Percentiles rank a stretch among this genome's conserved stretches.
Conservation (phyloP, 116 monocot species). For the Thalassia testudinum region DNA sequence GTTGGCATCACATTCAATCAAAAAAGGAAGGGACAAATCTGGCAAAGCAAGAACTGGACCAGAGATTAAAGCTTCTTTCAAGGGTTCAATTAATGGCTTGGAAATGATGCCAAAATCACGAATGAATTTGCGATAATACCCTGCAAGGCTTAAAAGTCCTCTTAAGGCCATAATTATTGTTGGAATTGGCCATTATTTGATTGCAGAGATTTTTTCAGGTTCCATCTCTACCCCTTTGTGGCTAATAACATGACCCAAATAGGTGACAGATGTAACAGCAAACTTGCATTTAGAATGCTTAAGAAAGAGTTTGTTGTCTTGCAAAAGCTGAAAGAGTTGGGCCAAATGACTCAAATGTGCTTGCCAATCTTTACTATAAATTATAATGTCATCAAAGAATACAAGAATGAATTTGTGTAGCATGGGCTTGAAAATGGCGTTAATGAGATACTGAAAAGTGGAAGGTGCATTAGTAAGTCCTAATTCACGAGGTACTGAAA, state of each 20-base stretch:
- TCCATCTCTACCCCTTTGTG: not conserved
- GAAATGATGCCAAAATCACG: not conserved
- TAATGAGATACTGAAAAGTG: not conserved
- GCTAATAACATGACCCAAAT: not conserved
- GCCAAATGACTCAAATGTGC: not conserved
- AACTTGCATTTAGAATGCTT: not conserved
- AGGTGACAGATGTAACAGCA: not conserved
- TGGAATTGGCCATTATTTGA: not conserved
- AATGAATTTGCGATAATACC: not conserved
- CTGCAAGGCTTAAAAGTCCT: not conserved
- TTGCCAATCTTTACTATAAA: not conserved
- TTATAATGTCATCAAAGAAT: slow-evolving; percentile 1
- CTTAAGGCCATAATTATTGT: not conserved
- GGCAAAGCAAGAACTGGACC: not conserved
- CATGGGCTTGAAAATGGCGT: not conserved
- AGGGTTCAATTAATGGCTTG: not conserved
- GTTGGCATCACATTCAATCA: not conserved
- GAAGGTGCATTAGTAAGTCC: not conserved
- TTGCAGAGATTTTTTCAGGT: not conserved
- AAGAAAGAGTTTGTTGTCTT: not conserved
- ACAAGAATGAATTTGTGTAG: not conserved
- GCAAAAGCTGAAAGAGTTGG: not conserved
- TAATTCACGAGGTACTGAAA: not conserved
- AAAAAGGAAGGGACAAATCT: not conserved
- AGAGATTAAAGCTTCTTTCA: not conserved